Conservation (phyloP, 2,329 filamentous ascomycete species). For the Pseudogymnoascus sp. region DNA sequence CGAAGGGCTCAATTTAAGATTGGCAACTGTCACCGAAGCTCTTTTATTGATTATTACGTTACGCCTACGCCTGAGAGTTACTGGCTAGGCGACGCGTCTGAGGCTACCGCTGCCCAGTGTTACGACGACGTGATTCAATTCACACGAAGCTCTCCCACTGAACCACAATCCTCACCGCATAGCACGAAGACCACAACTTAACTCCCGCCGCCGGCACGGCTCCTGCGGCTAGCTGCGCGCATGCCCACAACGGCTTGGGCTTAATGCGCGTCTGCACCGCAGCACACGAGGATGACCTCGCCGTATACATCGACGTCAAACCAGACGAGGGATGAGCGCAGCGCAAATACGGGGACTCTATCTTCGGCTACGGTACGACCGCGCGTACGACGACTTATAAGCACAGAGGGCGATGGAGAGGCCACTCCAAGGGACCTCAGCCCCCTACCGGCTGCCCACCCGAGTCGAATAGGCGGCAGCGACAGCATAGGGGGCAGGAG, state of each 20-base stretch:
- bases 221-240: constrained; percentile 1
- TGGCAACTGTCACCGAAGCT: background rate
- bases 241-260: background rate
- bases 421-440: constrained; percentile 39
- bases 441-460: constrained; percentile 41
- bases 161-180: background rate
- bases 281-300: constrained; percentile 12
- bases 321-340: constrained; percentile 2
- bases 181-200: background rate
- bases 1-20: background rate
- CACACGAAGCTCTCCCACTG: background rate
- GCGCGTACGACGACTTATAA: constrained; percentile 24
- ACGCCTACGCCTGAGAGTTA: background rate
- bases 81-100: background rate
- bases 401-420: constrained; percentile 24
- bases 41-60: background rate
- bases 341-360: constrained; percentile 8
- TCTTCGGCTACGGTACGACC: constrained; percentile 22
- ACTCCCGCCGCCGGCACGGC: constrained; percentile 1
- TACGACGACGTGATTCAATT: background rate
- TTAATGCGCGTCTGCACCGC: background rate
- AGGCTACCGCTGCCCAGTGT: background rate
- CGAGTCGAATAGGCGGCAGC: constrained; percentile 16
- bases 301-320: constrained; percentile 9
- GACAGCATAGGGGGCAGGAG: constrained; percentile 3